Percentiles rank a stretch among this genome's conserved stretches.
These are phyloP conservation scores for Yarrowia sp. DNA, from an alignment of 805 yeast genomes.

Conservation along the genomic window DNA sequence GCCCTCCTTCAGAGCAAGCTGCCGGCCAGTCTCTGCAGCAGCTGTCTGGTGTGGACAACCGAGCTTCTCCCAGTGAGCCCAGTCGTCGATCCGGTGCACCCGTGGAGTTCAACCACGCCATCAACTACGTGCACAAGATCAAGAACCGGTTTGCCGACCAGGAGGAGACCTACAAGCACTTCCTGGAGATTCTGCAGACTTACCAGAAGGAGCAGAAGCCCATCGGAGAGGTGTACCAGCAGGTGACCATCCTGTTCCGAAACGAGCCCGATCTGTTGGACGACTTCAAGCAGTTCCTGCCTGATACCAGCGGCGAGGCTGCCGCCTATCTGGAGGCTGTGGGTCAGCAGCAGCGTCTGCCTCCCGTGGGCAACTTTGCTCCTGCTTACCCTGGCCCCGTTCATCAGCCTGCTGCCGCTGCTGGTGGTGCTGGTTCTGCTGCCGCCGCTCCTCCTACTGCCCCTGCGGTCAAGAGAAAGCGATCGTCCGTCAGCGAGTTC, in stretches of 20 bases:
- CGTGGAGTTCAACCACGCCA: slow-evolving; percentile 95
- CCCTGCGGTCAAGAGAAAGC: slow-evolving; percentile 18
- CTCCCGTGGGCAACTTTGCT: slow-evolving; percentile 87
- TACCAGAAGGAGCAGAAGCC: slow-evolving; percentile 96
- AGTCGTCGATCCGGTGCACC: slow-evolving; percentile 50
- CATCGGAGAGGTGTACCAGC: slow-evolving; percentile 91
- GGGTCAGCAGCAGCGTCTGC: slow-evolving; percentile 49
- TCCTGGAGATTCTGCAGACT: slow-evolving; percentile 91
- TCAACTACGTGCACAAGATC: slow-evolving; percentile 91
- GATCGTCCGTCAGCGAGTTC: slow-evolving; percentile 18
- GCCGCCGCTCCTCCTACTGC: not conserved
- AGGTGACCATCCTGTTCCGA: slow-evolving; percentile 82
- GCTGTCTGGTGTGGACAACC: slow-evolving; percentile 44
- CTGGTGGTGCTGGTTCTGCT: not conserved
- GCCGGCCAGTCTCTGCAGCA: slow-evolving; percentile 37
- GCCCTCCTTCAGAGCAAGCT: slow-evolving; percentile 29
- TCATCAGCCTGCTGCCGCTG: slow-evolving; percentile 1
- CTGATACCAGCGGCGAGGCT: slow-evolving; percentile 58
- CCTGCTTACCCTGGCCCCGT: slow-evolving; percentile 47
- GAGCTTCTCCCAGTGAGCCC: slow-evolving; percentile 30
- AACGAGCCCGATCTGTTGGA: slow-evolving; percentile 93
- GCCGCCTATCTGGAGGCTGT: slow-evolving; percentile 12
- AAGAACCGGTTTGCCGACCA: slow-evolving; percentile 89
- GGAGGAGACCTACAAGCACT: slow-evolving; percentile 93
- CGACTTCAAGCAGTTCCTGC: slow-evolving; percentile 92